Conservation (phyloP, 108 stramenopile genomes). For the Schizochytrium sp. region DNA sequence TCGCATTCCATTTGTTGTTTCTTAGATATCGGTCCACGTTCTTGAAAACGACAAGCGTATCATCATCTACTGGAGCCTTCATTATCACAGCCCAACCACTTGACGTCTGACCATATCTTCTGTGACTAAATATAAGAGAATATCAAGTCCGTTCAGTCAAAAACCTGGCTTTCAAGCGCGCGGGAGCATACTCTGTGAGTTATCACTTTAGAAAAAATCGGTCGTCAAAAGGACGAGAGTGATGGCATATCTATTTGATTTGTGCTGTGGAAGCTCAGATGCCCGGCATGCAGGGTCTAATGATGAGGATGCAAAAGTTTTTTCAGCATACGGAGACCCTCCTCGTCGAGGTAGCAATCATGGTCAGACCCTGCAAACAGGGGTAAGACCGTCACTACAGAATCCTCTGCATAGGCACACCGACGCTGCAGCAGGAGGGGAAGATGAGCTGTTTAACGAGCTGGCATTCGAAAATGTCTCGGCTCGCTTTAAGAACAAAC, state of each 20-base stretch:
- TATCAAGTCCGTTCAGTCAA: too few relatives aligned
- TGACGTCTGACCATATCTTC: too few relatives aligned
- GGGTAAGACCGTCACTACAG: too few relatives aligned
- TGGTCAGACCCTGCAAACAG: not conserved
- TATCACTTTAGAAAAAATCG: not conserved
- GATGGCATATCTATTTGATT: slow-evolving; percentile 16
- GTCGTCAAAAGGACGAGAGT: not conserved
- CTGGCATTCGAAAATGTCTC: not conserved
- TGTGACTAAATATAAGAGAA: too few relatives aligned
- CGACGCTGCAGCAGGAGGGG: too few relatives aligned
- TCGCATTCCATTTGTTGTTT: too few relatives aligned
- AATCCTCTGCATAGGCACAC: too few relatives aligned
- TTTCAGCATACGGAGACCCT: not conserved
- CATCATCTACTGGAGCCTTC: too few relatives aligned
- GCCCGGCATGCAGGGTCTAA: not conserved
- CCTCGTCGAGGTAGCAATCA: not conserved
- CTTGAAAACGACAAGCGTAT: too few relatives aligned
- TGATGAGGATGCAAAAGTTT: not conserved
- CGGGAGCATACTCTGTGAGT: not conserved
- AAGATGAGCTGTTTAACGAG: not conserved
- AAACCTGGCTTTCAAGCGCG: not conserved
- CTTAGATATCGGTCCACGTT: too few relatives aligned
- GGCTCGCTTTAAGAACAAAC: not conserved
- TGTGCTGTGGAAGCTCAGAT: slow-evolving; percentile 42
- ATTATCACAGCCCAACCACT: too few relatives aligned